phyloP scores from a whole-genome alignment of 257 asterid species.

The Solanum lignicaule region DNA sequence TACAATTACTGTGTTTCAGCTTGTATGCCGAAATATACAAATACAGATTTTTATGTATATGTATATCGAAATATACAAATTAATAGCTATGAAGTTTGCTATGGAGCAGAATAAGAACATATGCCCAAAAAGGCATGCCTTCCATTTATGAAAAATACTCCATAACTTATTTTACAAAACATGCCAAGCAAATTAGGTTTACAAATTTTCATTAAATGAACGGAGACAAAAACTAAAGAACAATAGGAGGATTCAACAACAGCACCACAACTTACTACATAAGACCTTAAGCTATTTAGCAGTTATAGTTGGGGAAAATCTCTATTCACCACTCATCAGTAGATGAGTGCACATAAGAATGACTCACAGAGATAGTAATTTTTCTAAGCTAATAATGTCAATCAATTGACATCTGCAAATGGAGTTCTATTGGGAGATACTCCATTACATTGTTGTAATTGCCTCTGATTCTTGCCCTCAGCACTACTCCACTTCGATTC shows the following conservation, averaged over 20 bases:
- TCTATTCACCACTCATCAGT: background rate
- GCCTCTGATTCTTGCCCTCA: constrained; percentile 27
- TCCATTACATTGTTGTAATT: background rate
- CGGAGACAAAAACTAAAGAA: background rate
- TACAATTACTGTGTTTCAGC: no score
- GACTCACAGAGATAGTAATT: background rate
- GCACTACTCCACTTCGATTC: constrained; percentile 13
- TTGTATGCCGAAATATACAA: no score
- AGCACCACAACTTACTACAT: background rate
- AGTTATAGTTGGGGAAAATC: background rate
- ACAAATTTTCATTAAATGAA: no score
- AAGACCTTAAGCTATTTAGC: background rate
- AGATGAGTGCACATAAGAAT: background rate
- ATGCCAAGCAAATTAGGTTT: background rate
- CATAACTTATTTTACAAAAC: background rate
- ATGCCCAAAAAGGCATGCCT: background rate
- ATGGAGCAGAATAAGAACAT: no score
- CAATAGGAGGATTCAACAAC: background rate
- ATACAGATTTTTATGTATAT: no score
- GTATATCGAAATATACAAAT: no score
- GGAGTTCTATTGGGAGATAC: constrained; percentile 45
- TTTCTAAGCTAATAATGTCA: background rate
- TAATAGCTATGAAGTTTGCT: no score
- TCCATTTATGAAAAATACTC: background rate
- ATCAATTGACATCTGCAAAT: constrained; percentile 45